Conservation (phyloP, 2,329 filamentous ascomycete species). For the Arthrinium phaeospermum region DNA sequence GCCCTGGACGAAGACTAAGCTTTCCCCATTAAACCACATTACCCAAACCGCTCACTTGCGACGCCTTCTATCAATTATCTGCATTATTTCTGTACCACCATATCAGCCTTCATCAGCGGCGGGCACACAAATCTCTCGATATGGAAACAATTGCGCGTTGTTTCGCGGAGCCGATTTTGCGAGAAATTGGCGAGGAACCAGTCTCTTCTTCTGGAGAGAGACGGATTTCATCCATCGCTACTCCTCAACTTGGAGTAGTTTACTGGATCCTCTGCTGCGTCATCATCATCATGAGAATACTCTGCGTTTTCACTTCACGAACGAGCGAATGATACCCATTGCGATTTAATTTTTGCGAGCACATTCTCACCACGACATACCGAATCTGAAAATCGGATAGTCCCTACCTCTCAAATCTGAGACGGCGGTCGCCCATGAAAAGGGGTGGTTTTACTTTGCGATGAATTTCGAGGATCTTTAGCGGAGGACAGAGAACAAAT, state of each 20-base stretch:
- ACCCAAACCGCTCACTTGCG: neutral
- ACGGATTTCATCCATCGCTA: neutral
- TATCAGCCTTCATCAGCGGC: neutral
- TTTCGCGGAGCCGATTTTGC: too few relatives aligned
- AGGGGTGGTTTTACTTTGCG: neutral
- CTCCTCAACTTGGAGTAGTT: constrained; percentile 6
- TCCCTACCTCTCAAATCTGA: constrained; percentile 7
- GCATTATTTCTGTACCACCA: neutral
- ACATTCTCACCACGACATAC: neutral
- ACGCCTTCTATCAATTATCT: neutral
- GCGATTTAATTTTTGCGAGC: neutral
- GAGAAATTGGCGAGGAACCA: too few relatives aligned
- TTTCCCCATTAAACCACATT: too few relatives aligned
- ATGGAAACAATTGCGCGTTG: neutral
- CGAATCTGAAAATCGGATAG: neutral
- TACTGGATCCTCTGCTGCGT: constrained; percentile 9
- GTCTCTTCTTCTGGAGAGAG: too few relatives aligned
- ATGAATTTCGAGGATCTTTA: neutral
- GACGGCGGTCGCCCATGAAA: neutral
- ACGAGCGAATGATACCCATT: constrained; percentile 1
- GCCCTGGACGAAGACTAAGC: neutral
- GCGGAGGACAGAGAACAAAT: neutral
- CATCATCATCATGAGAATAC: constrained; percentile 8
- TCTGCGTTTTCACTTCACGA: neutral
- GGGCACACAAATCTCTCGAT: neutral